These are phyloP conservation scores for Tausonia pullulans DNA, from an alignment of 1,284 basidiomycete species.

Conservation along the genomic window DNA sequence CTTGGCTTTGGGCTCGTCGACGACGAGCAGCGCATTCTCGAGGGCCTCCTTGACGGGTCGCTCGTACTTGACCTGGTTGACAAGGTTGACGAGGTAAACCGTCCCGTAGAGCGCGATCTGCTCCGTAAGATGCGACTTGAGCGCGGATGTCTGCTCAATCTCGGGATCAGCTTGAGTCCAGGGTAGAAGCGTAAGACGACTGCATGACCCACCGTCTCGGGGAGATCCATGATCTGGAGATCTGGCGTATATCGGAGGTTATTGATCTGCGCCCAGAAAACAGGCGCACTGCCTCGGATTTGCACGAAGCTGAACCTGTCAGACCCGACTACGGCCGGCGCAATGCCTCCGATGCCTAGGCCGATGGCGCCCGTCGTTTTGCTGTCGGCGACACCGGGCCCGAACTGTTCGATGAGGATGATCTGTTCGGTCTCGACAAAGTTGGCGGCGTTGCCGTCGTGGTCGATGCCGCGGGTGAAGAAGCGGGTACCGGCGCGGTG, in stretches of 20 bases:
- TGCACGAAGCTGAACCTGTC: slow-evolving; percentile 71
- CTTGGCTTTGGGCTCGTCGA: slow-evolving; percentile 47
- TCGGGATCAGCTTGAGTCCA: neutral
- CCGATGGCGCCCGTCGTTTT: slow-evolving; percentile 4
- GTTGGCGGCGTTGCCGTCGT: slow-evolving; percentile 54
- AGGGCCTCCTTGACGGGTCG: slow-evolving; percentile 93
- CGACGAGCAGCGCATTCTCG: slow-evolving; percentile 53
- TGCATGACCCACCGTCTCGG: slow-evolving; percentile 53
- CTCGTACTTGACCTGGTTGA: slow-evolving; percentile 93
- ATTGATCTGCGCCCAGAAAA: slow-evolving; percentile 97
- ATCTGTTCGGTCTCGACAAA: slow-evolving; percentile 94
- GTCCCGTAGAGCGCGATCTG: slow-evolving; percentile 69
- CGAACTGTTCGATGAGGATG: slow-evolving; percentile 56
- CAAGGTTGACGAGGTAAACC: slow-evolving; percentile 76
- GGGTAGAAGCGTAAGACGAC: neutral
- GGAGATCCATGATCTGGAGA: slow-evolving; percentile 86
- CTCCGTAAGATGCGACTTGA: slow-evolving; percentile 62
- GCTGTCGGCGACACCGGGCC: slow-evolving; percentile 25
- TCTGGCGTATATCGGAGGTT: slow-evolving; percentile 95
- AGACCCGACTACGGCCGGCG: slow-evolving; percentile 37
- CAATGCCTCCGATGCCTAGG: neutral
- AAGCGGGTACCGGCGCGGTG: slow-evolving; percentile 93
- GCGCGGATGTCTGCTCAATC: slow-evolving; percentile 50
- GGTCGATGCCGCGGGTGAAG: slow-evolving; percentile 87
- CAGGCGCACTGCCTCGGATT: slow-evolving; percentile 82